A percentile compares a stretch with the other conserved stretches of the same genome.
Evolutionary conservation across 1,139 yeast genomes (phyloP).

Genomic region (Scheffersomyces cryptocercus): DNA sequence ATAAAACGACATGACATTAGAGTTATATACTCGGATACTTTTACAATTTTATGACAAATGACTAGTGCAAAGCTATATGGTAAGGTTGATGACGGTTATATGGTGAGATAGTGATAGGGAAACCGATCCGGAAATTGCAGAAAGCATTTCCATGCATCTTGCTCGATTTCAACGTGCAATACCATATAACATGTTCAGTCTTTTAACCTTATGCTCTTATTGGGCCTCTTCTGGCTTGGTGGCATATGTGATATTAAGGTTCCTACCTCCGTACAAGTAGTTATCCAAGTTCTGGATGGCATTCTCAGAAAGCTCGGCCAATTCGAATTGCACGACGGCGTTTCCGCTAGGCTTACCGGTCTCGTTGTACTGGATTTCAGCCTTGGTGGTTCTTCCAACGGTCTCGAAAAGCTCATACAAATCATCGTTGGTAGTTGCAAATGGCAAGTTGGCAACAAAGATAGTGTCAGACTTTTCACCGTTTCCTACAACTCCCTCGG

Average conservation of each 20-base stretch:
- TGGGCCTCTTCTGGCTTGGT: slow-evolving; percentile 15
- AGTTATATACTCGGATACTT: too few species aligned
- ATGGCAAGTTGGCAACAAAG: slow-evolving; percentile 79
- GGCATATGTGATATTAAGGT: slow-evolving; percentile 66
- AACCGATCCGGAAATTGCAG: too few species aligned
- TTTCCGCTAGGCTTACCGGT: slow-evolving; percentile 76
- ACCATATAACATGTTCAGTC: too few species aligned
- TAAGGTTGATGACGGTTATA: too few species aligned
- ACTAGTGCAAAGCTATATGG: too few species aligned
- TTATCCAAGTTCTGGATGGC: slow-evolving; percentile 76
- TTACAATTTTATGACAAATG: too few species aligned
- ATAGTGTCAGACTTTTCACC: slow-evolving; percentile 70
- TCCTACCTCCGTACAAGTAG: slow-evolving; percentile 84
- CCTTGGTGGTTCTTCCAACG: slow-evolving; percentile 72
- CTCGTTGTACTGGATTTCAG: slow-evolving; percentile 71
- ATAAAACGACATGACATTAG: too few species aligned
- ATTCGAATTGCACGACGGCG: slow-evolving; percentile 81
- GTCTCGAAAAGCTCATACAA: slow-evolving; percentile 84
- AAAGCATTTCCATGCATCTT: too few species aligned
- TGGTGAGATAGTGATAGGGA: too few species aligned
- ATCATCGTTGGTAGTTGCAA: slow-evolving; percentile 84
- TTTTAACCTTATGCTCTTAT: too few species aligned
- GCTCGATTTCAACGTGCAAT: too few species aligned
- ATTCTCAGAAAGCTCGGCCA: slow-evolving; percentile 65
- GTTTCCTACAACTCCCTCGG: slow-evolving; percentile 60